Evolutionary conservation across 306 rosid genomes (phyloP), one percentile per base, ranked within the genome.

Genomic region (Astragalus glycyphyllos): DNA sequence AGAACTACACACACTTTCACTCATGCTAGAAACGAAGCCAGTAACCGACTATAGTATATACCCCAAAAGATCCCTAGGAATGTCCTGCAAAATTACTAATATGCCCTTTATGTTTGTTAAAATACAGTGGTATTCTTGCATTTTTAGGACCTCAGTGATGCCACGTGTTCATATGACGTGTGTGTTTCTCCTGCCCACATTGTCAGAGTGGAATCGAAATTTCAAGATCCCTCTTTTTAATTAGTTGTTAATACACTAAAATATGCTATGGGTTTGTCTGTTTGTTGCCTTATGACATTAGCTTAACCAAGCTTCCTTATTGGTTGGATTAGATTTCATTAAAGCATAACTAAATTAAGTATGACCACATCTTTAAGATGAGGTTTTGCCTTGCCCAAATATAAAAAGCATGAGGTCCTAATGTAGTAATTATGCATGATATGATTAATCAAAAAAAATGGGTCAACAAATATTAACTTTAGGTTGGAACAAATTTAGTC

Each of bases 101-200:
- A 51, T 20, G 13, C 74, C 89, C 91, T 65, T 42, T 4, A 0
- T 4, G 2, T 15, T 38, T 15, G 0, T 3, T 17, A 8, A 23
- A 54, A 67, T 57, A 46, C 16, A 34, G 64, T 12, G 51, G 71
- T 54, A n/a, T 45, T 51, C 77, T 65, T 84, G 68, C 77, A 71
- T 53, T 54, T 77, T 77, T 58, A 6, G 5, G 41, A 59, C 17
- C 9, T 1, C 13, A 10, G 29, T 0, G 37, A 8, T 5, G 75
- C 84, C 89, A 82, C 95, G 87, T 82, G 80, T 72, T 61, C 12
- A 0, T 15, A 29, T 65, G 79, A 74, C 66, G 74, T 63, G 80
- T 62, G 17, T 17, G 41, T 38, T 5, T 62, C 48, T 61, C 49
- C 29, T 32, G 40, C 65, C 55, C 66, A 55, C 35, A 45, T 11